Base-by-base conservation (phyloP, 176 grass and related monocot genomes). In the Saccharum officinarum region DNA sequence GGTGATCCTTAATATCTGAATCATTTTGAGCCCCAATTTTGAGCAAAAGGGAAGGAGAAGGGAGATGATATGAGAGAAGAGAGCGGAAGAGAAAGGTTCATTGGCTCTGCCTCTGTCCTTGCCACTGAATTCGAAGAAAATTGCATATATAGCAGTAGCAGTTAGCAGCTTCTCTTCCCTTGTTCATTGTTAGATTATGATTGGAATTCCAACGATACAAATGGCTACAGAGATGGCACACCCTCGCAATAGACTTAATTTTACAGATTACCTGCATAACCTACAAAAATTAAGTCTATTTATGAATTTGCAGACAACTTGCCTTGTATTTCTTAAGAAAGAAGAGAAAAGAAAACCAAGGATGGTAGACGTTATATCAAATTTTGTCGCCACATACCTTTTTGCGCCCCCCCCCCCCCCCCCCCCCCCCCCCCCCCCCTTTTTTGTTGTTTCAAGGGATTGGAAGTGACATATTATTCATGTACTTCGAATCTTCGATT, bases 1-100 rank as follows among this genome's bases (percentile, higher is more conserved):
- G 94, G 94, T 91, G 41, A 81, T 11, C 10, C 10, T 80, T 69
- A 7, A 50, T 80, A 26, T 36, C 12, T 3, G 28, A 16, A 52
- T 25, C 20, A 13, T 69, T 20, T 66, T 59, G 20, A 61, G 22
- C n/a, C 57, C 2, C 3, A 61, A 3, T 11, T 61, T 59, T 59
- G 20, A 59, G 54, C 20, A n/a, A n/a, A 22, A 59, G 3, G 52
- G 55, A 59, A 59, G 22, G 22, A 61, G n/a, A 61, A 61, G 57
- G 8, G 57, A 61, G 22, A 23, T 22, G 55, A 52, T 52, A 15
- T 38, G 8, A 25, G 9, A 8, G 8, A 23, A 9, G 22, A 3
- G 5, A 7, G 13, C 41, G 16, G 46, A 49, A 16, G 14, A 46
- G 11, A 13, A 46, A 40, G 10, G 45, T 3, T 47, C 45, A 4